Percentiles rank a stretch among this genome's conserved stretches.
Evolutionary conservation across 371 early-diverging fungal genomes (phyloP).

Genomic region (Mortierella sp.): DNA sequence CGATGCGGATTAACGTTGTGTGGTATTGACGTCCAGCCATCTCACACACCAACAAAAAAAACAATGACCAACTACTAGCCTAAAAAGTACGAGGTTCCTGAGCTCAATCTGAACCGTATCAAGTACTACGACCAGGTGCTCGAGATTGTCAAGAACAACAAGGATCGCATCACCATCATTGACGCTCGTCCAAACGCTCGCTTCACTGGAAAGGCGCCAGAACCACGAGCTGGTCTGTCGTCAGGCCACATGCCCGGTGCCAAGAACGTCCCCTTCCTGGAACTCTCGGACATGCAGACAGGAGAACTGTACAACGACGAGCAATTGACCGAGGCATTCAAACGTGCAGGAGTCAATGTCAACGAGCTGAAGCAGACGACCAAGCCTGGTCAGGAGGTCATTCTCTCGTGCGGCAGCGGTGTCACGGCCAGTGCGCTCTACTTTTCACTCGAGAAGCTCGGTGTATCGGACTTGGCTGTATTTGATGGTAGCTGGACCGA

Average conservation of each 20-base stretch:
- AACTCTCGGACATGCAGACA: constrained; percentile 60
- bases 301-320: constrained; percentile 58
- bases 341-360: constrained; percentile 67
- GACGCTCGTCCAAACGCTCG: constrained; percentile 84
- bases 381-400: constrained; percentile 16
- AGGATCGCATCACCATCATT: constrained; percentile 61
- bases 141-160: constrained; percentile 56
- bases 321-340: constrained; percentile 60
- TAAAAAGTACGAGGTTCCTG: constrained; percentile 58
- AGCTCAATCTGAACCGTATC: constrained; percentile 59
- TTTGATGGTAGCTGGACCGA: constrained; percentile 92
- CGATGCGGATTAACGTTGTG: background rate
- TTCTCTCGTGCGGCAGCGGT: constrained; percentile 70
- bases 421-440: constrained; percentile 83
- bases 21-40: too few species aligned
- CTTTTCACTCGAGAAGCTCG: constrained; percentile 73
- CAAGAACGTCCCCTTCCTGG: constrained; percentile 73
- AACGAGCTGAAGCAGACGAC: constrained; percentile 38
- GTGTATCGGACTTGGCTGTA: constrained; percentile 71
- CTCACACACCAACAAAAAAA: background rate
- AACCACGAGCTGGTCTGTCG: constrained; percentile 84
- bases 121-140: constrained; percentile 69
- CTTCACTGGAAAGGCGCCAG: constrained; percentile 84
- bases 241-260: constrained; percentile 91
- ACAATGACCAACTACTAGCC: constrained; percentile 34